phyloP scores from a whole-genome alignment of 495 filamentous ascomycete genomes.

The Beverwykella pulmonaria region DNA sequence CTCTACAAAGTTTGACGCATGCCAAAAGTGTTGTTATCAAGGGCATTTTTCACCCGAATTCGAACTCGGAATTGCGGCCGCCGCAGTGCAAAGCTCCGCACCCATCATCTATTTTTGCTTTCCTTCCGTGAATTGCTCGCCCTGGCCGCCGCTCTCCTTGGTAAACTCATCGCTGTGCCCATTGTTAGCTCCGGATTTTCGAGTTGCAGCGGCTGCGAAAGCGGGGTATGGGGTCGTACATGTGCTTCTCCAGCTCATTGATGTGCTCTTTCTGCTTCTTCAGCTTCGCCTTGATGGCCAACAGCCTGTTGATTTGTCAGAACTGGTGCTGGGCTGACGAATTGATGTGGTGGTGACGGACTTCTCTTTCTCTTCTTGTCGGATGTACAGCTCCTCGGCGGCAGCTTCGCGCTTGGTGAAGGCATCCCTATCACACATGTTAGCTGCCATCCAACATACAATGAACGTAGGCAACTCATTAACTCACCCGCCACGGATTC shows the following conservation, averaged over 20 bases:
- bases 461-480: neutral
- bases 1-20: slow-evolving; percentile 5
- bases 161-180: slow-evolving; percentile 29
- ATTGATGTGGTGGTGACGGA: slow-evolving; percentile 47
- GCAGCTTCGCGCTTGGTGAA: slow-evolving; percentile 92
- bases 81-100: neutral
- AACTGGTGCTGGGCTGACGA: neutral
- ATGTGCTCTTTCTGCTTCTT: slow-evolving; percentile 78
- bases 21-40: neutral
- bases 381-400: slow-evolving; percentile 79
- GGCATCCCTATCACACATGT: slow-evolving; percentile 63
- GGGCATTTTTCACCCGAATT: neutral
- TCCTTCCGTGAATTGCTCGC: slow-evolving; percentile 16
- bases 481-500: slow-evolving; percentile 48
- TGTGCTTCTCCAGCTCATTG: slow-evolving; percentile 56
- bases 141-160: slow-evolving; percentile 25
- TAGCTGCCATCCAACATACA: slow-evolving; percentile 25
- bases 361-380: slow-evolving; percentile 84
- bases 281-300: slow-evolving; percentile 74
- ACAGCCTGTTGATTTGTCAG: slow-evolving; percentile 51
- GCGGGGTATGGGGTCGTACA: slow-evolving; percentile 24
- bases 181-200: slow-evolving; percentile 6
- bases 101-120: neutral
- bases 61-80: neutral
- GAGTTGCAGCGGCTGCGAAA: neutral